A percentile compares a stretch with the other conserved stretches of the same genome.
These are phyloP conservation scores for Lichtheimia ornata DNA, from an alignment of 371 early-diverging fungal species.

Conservation along the genomic window DNA sequence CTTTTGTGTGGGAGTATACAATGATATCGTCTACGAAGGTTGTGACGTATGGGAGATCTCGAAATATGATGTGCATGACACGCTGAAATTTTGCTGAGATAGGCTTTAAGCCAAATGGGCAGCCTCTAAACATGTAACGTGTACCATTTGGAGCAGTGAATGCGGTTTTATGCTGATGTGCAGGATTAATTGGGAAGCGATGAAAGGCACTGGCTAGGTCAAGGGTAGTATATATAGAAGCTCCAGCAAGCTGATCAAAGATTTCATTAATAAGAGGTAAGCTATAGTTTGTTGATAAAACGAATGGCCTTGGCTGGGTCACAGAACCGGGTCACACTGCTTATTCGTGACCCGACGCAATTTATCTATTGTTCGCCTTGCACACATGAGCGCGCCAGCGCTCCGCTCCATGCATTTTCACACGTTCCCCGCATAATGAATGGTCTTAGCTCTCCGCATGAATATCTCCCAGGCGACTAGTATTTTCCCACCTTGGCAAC, in stretches of 20 bases:
- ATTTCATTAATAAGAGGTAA: constrained; percentile 25
- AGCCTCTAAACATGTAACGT: constrained; percentile 28
- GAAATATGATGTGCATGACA: constrained; percentile 12
- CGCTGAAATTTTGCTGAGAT: constrained; percentile 27
- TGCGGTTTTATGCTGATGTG: constrained; percentile 12
- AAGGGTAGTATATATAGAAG: constrained; percentile 17
- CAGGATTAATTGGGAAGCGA: constrained; percentile 21
- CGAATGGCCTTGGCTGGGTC: too few relatives aligned
- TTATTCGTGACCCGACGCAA: too few relatives aligned
- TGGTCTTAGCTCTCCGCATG: too few relatives aligned
- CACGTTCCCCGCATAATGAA: too few relatives aligned
- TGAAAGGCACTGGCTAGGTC: constrained; percentile 32
- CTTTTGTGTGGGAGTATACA: background rate
- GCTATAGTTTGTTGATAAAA: too few relatives aligned
- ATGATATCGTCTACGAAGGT: background rate
- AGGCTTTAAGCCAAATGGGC: constrained; percentile 30
- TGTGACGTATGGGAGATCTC: background rate
- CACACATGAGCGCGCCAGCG: too few relatives aligned
- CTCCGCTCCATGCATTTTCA: too few relatives aligned
- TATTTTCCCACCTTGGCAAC: too few relatives aligned
- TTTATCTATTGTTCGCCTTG: too few relatives aligned
- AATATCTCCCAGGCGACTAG: too few relatives aligned
- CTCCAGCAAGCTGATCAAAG: constrained; percentile 12
- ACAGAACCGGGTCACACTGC: too few relatives aligned
- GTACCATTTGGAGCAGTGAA: background rate